Conservation (phyloP, 371 early-diverging fungal genomes). For the Mortierella sp. region DNA sequence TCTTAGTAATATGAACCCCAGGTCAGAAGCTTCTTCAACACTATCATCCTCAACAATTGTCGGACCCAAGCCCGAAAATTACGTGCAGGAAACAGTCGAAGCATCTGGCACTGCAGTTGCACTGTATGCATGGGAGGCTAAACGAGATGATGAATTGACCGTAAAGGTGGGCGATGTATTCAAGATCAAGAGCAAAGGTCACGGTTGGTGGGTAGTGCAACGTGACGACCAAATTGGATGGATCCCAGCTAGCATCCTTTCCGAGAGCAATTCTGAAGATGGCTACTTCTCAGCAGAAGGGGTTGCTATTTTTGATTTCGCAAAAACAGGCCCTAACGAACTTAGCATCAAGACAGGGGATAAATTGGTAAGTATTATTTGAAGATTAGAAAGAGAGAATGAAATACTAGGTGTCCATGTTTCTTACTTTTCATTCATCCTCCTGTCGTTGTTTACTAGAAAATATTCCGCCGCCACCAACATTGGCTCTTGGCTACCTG, state of each 20-base stretch:
- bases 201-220: constrained; percentile 73
- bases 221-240: constrained; percentile 64
- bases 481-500: constrained; percentile 54
- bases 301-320: constrained; percentile 68
- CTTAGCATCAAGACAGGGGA: constrained; percentile 68
- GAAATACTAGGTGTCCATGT: background rate
- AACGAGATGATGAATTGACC: constrained; percentile 67
- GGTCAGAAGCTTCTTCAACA: constrained; percentile 10
- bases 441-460: constrained; percentile 13
- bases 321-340: constrained; percentile 61
- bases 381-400: no score
- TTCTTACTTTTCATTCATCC: background rate
- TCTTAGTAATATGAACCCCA: background rate
- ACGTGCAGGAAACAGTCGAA: constrained; percentile 54
- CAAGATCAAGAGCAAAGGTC: constrained; percentile 61
- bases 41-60: constrained; percentile 1
- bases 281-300: constrained; percentile 61
- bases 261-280: constrained; percentile 59
- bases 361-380: constrained; percentile 47
- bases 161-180: constrained; percentile 72
- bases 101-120: constrained; percentile 63
- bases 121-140: constrained; percentile 69
- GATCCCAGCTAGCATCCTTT: constrained; percentile 71
- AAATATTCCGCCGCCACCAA: constrained; percentile 55
- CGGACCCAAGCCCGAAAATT: constrained; percentile 36